These are phyloP conservation scores for Plantago major DNA, from an alignment of 257 asterid species.

Conservation along the genomic window DNA sequence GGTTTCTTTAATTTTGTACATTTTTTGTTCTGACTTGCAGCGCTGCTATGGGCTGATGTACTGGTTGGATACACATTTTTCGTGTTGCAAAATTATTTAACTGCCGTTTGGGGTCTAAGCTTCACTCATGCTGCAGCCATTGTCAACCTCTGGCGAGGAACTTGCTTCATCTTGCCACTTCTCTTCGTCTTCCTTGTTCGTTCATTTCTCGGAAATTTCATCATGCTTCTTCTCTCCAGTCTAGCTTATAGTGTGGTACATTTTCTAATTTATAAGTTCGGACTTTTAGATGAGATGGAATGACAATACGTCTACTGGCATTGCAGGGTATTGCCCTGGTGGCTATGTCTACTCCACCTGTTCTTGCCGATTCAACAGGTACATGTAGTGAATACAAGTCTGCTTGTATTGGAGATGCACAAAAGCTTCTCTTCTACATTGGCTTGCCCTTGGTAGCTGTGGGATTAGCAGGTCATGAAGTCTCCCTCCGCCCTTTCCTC, in stretches of 20 bases:
- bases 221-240: slow-evolving; percentile 18
- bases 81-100: slow-evolving; percentile 10
- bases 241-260: slow-evolving; percentile 9
- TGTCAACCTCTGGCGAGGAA: slow-evolving; percentile 17
- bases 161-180: background rate
- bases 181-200: slow-evolving; percentile 14
- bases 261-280: background rate
- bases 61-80: background rate
- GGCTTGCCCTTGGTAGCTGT: slow-evolving; percentile 14
- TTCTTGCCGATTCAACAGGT: background rate
- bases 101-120: slow-evolving; percentile 22
- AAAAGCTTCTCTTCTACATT: slow-evolving; percentile 16
- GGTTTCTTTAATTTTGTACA: no score
- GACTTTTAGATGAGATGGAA: background rate
- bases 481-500: background rate
- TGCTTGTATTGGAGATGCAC: slow-evolving; percentile 14
- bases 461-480: slow-evolving; percentile 1
- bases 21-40: no score
- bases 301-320: background rate
- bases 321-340: slow-evolving; percentile 19
- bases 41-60: no score
- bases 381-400: slow-evolving; percentile 8
- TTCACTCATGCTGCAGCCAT: slow-evolving; percentile 28
- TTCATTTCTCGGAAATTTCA: slow-evolving; percentile 7
- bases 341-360: slow-evolving; percentile 20